A percentile compares a stretch with the other conserved stretches of the same genome.
Evolutionary conservation across 2,329 filamentous ascomycete genomes (phyloP).

Genomic region (Fusarium anthophilum): DNA sequence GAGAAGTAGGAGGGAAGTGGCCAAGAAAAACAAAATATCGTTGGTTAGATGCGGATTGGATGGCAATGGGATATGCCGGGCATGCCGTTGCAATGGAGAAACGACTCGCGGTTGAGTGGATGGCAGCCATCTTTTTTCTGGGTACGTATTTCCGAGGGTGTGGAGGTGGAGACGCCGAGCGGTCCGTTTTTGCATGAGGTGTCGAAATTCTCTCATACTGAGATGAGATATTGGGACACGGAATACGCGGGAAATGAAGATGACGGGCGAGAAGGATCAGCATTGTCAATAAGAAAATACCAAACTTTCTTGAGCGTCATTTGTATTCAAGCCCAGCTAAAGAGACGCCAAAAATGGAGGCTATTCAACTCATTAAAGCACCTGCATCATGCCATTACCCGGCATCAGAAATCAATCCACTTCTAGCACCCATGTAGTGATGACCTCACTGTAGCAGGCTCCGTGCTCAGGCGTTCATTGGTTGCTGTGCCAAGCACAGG

Average conservation of each 20-base stretch:
- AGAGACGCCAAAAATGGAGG: background rate
- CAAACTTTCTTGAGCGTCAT: too few relatives aligned
- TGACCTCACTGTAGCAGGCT: conserved; percentile 39
- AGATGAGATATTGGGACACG: background rate
- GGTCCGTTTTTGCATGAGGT: conserved; percentile 27
- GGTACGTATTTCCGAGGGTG: conserved; percentile 36
- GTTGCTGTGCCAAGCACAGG: conserved; percentile 19
- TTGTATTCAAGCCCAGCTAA: background rate
- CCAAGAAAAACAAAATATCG: conserved; percentile 24
- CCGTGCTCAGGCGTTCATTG: conserved; percentile 23
- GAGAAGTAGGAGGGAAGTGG: conserved; percentile 13
- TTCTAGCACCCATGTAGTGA: conserved; percentile 28
- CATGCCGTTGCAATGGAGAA: conserved; percentile 41
- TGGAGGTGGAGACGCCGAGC: conserved; percentile 44
- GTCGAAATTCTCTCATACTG: conserved; percentile 42
- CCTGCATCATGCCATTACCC: conserved; percentile 1
- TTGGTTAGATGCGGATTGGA: conserved; percentile 8
- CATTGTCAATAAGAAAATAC: too few relatives aligned
- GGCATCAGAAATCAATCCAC: background rate
- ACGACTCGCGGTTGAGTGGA: conserved; percentile 39
- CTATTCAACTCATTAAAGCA: background rate
- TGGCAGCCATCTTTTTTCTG: conserved; percentile 30
- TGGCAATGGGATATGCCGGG: conserved; percentile 33
- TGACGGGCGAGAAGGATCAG: background rate
- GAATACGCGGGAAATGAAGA: conserved; percentile 1